Evolutionary conservation across 2,329 filamentous ascomycete genomes (phyloP), one percentile per base, ranked within the genome.

Genomic region (Mariannaea sp.): DNA sequence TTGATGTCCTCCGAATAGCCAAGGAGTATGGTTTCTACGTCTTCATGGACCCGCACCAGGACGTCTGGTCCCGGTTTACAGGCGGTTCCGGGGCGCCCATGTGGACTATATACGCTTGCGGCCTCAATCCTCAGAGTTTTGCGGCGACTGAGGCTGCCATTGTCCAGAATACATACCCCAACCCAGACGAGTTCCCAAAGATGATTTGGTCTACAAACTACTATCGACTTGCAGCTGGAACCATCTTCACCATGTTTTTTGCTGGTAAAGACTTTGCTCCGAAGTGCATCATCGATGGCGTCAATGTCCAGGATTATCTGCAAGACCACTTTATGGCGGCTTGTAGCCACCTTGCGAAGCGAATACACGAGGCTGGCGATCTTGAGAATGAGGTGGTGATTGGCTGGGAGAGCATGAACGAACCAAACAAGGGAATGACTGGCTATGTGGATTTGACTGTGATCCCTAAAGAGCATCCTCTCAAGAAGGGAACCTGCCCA

Each of bases 151-250:
- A 97, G 73, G 93, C 93, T 4, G 91, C 94, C 30, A 82, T 97
- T 55, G 93, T 99, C 6, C 94, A 99, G 47, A 99, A 97, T 67
- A 95, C 90, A 2, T 97, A 90, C 68, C 86, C 90, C 8, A 83
- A 96, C 16, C 91, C 92, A 7, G 86, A 86, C 20, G 81, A 87
- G 1, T 99, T 93, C 61, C 94, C 94, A 19, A 97, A 97, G 76
- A 99, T 99, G 95, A 93, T 97, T 53, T 99, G 94, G 94, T 92
- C 93, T 13, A 97, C 95, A 45, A 99, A 99, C 70, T 99, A 99
- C 72, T 89, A 85, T 57, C 84, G 94, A 19, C 79, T 97, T 43
- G 92, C 88, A 3, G 89, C 88, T 43, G 90, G 92, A 61, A 92
- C 91, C 39, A 91, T 97, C 62, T 97, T 97, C 70, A 96, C 93